Evolutionary conservation across 2,329 filamentous ascomycete species (phyloP).

Genomic region (Alternaria gaisen): DNA sequence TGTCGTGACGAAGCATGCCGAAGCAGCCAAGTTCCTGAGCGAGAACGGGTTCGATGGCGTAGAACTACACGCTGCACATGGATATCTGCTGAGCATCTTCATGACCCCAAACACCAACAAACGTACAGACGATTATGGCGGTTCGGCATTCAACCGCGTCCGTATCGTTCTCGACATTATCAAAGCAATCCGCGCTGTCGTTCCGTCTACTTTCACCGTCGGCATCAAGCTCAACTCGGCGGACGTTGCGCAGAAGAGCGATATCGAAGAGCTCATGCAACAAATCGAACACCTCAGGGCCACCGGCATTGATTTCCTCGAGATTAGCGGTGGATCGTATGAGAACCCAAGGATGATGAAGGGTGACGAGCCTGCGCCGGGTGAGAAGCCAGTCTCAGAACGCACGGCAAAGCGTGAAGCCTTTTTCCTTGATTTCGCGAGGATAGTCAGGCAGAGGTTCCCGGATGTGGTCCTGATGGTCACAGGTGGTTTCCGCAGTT

Average conservation of each 20-base stretch:
- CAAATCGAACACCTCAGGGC: conserved; percentile 63
- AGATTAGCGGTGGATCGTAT: conserved; percentile 69
- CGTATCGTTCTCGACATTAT: conserved; percentile 59
- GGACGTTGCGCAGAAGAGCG: conserved; percentile 54
- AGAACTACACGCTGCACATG: conserved; percentile 63
- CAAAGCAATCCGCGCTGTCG: conserved; percentile 52
- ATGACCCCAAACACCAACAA: conserved; percentile 44
- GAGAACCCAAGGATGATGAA: conserved; percentile 17
- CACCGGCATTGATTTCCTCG: conserved; percentile 70
- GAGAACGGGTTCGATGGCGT: conserved; percentile 64
- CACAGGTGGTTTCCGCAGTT: conserved; percentile 66
- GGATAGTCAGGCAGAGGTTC: conserved; percentile 56
- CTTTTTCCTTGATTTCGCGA: conserved; percentile 72
- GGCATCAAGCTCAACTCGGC: conserved; percentile 63
- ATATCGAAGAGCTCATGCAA: conserved; percentile 62
- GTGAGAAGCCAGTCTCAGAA: conserved; percentile 9
- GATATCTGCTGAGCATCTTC: conserved; percentile 53
- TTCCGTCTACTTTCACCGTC: conserved; percentile 56
- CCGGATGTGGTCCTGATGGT: conserved; percentile 58
- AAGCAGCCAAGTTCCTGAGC: conserved; percentile 62
- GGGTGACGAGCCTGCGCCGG: conserved; percentile 4
- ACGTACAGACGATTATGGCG: conserved; percentile 60
- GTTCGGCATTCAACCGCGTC: conserved; percentile 56
- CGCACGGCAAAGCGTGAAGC: conserved; percentile 67
- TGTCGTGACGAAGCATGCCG: conserved; percentile 65